Conservation (phyloP, 805 yeast genomes). For the Novakomyces olei region DNA sequence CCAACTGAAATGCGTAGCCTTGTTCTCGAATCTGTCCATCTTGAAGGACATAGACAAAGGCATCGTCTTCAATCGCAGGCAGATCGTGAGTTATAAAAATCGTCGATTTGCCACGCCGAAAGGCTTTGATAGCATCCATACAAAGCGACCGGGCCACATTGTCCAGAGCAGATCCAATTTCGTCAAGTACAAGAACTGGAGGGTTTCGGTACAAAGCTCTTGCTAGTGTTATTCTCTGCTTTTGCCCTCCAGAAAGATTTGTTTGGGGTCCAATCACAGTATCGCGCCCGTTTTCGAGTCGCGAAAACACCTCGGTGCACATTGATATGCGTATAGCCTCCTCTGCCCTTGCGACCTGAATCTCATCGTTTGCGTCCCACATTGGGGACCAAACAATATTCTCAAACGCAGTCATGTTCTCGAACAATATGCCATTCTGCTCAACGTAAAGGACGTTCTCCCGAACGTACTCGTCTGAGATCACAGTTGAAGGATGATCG, state of each 20-base stretch:
- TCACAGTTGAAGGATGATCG: slow-evolving; percentile 22
- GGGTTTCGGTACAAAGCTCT: slow-evolving; percentile 56
- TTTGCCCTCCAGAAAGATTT: slow-evolving; percentile 84
- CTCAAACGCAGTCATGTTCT: slow-evolving; percentile 34
- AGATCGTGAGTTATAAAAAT: slow-evolving; percentile 64
- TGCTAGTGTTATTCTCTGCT: slow-evolving; percentile 64
- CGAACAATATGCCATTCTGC: slow-evolving; percentile 46
- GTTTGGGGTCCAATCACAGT: no score
- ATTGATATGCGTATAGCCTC: slow-evolving; percentile 8
- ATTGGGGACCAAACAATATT: slow-evolving; percentile 42
- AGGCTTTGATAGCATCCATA: slow-evolving; percentile 27
- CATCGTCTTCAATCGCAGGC: slow-evolving; percentile 31
- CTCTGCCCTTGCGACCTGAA: slow-evolving; percentile 21
- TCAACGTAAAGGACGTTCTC: slow-evolving; percentile 51
- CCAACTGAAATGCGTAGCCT: slow-evolving; percentile 22
- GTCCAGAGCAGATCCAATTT: slow-evolving; percentile 68
- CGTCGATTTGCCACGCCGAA: slow-evolving; percentile 54
- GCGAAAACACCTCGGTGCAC: no score
- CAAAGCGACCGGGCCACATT: slow-evolving; percentile 23
- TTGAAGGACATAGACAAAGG: slow-evolving; percentile 35
- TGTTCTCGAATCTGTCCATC: slow-evolving; percentile 31
- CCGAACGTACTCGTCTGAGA: slow-evolving; percentile 32
- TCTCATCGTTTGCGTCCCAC: no score
- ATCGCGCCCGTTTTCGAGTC: slow-evolving; percentile 34
- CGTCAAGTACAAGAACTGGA: slow-evolving; percentile 65